phyloP scores from a whole-genome alignment of 768 basidiomycete genomes.

The Rhodotorula diobovata region DNA sequence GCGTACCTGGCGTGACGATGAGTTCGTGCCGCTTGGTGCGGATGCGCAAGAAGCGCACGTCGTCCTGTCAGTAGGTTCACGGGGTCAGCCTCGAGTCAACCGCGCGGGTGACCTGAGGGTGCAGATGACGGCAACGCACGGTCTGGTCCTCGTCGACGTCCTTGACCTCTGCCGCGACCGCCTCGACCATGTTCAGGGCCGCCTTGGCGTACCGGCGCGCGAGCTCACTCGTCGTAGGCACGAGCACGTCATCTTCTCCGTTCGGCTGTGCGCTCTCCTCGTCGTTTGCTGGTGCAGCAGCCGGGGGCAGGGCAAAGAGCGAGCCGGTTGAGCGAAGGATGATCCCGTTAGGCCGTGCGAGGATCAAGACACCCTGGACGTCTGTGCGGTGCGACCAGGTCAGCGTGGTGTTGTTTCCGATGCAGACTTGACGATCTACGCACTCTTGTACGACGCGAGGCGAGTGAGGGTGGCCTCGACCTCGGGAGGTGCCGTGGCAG shows the following conservation, averaged over 20 bases:
- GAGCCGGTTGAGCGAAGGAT: conserved; percentile 37
- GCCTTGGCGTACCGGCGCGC: conserved; percentile 35
- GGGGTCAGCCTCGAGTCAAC: neutral
- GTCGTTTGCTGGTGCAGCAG: neutral
- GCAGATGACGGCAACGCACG: conserved; percentile 39
- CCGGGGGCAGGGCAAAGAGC: conserved; percentile 33
- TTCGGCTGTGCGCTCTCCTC: no score
- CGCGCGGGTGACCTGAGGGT: no score
- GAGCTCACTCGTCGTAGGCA: conserved; percentile 15
- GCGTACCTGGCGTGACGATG: conserved; percentile 51
- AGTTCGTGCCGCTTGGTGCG: conserved; percentile 51
- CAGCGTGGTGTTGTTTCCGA: neutral
- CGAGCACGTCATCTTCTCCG: neutral
- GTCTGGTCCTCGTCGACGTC: conserved; percentile 44
- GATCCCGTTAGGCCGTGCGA: conserved; percentile 41
- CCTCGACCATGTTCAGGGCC: conserved; percentile 31
- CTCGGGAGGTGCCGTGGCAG: neutral
- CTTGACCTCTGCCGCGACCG: conserved; percentile 43
- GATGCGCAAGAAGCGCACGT: conserved; percentile 49
- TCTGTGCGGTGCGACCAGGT: conserved; percentile 28
- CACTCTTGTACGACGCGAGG: conserved; percentile 44
- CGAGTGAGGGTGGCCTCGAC: neutral
- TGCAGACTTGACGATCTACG: neutral
- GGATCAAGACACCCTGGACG: conserved; percentile 49
- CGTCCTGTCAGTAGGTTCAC: conserved; percentile 47